Percentiles rank a stretch among this genome's conserved stretches.
These are phyloP conservation scores for Spergularia marina DNA, from an alignment of 148 eudicot genomes.

Conservation along the genomic window DNA sequence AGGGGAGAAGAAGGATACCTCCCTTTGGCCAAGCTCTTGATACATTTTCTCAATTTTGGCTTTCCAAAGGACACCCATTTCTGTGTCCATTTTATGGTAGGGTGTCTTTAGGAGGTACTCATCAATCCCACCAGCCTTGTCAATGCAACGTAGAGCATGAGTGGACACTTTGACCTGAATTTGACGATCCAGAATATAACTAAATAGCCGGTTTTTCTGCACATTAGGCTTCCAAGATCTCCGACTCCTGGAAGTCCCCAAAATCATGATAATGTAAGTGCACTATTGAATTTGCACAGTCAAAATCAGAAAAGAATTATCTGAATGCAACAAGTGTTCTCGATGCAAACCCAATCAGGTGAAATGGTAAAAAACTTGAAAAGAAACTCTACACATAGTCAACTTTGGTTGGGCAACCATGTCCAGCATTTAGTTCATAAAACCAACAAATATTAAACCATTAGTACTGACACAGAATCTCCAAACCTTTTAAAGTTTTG, in stretches of 20 bases:
- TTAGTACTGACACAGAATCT: no score
- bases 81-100: constrained; percentile 94
- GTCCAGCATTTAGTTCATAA: not conserved
- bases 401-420: not conserved
- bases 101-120: constrained; percentile 95
- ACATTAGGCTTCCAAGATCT: constrained; percentile 92
- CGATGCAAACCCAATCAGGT: not conserved
- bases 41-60: constrained; percentile 88
- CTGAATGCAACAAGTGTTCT: not conserved
- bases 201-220: constrained; percentile 82
- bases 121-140: constrained; percentile 96
- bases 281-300: not conserved
- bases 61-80: constrained; percentile 88
- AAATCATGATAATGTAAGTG: not conserved
- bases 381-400: no score
- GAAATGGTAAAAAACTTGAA: not conserved
- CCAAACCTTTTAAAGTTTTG: no score
- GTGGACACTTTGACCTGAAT: constrained; percentile 85
- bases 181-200: constrained; percentile 82
- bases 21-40: constrained; percentile 70
- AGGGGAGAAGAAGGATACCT: constrained; percentile 74
- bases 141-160: constrained; percentile 92
- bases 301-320: not conserved
- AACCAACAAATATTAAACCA: not conserved
- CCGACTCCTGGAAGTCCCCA: constrained; percentile 51